Evolutionary conservation across 257 asterid species (phyloP), one percentile per base, ranked within the genome.

Genomic region (Solanum ossicruentum): DNA sequence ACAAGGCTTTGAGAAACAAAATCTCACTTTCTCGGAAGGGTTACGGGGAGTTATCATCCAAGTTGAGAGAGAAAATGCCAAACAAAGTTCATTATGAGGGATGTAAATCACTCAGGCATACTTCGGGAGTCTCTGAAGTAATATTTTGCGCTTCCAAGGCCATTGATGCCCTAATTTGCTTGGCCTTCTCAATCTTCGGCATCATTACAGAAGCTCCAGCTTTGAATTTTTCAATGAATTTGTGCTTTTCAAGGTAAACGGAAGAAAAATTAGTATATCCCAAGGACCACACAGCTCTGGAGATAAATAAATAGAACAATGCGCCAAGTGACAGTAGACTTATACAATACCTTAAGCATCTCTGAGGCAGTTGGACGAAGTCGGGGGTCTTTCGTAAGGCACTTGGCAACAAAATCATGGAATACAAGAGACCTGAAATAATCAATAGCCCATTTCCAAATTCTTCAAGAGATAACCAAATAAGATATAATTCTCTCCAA

Each of bases 321-420:
- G 49, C 5, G 10, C 61, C 82, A 78, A 52, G 47, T 78, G 28
- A 78, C 63, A 16, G 47, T 9, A 78, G 26, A 52, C 47, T 78
- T 52, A 9, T 56, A 84, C 70, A 85, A 85, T 92, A 96, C 99
- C 98, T 93, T 93, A 82, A 95, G 92, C 98, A 97, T 91, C 91
- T 97, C 99, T 72, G 98, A 89, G 84, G 99, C 98, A 77, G 95
- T 93, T 83, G 99, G 98, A 69, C 98, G 97, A 87, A 94, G 95
- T 39, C 99, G 93, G 17, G 99, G 91, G 60, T 97, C 99, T 91
- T 97, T 97, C 6, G 99, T 95, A 89, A 97, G 96, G 87, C 99
- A 92, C 87, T 93, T 97, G 20, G 99, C 98, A 49, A 97, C 89
- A 85, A 97, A 97, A 88, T 97, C 99, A 87, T 97, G 99, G 91